phyloP scores from a whole-genome alignment of 2,329 filamentous ascomycete species.

The Paracorniculantispora psalliotae region DNA sequence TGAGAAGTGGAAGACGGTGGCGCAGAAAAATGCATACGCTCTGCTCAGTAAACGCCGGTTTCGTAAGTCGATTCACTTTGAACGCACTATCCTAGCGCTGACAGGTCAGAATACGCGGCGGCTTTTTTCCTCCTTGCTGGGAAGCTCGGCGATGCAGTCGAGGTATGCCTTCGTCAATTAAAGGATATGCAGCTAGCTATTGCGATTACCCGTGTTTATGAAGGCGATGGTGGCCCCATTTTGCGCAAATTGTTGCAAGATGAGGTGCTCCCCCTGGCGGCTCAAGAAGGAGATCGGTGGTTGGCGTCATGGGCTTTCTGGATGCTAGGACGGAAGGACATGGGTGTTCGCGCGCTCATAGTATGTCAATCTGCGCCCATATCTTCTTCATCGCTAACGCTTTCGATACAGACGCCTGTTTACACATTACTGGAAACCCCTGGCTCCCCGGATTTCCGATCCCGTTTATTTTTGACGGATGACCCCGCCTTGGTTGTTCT shows the following conservation, averaged over 20 bases:
- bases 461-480: slow-evolving; percentile 79
- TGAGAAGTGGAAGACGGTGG: slow-evolving; percentile 79
- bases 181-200: slow-evolving; percentile 87
- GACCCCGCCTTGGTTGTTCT: slow-evolving; percentile 85
- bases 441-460: slow-evolving; percentile 62
- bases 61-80: slow-evolving; percentile 42
- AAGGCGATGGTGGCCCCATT: slow-evolving; percentile 74
- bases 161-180: slow-evolving; percentile 80
- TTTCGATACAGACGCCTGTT: slow-evolving; percentile 61
- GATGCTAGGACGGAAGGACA: slow-evolving; percentile 76
- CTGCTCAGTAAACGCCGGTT: slow-evolving; percentile 87
- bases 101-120: slow-evolving; percentile 73
- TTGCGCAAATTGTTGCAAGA: slow-evolving; percentile 71
- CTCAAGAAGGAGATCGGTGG: slow-evolving; percentile 83
- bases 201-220: slow-evolving; percentile 80
- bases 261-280: slow-evolving; percentile 71
- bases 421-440: slow-evolving; percentile 67
- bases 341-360: slow-evolving; percentile 78
- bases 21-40: slow-evolving; percentile 94
- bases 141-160: slow-evolving; percentile 76
- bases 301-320: slow-evolving; percentile 93
- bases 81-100: slow-evolving; percentile 15
- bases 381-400: not conserved
- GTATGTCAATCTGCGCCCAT: slow-evolving; percentile 44
- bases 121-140: slow-evolving; percentile 93